These are phyloP conservation scores for Epichloe glyceriae DNA, from an alignment of 2,329 filamentous ascomycete genomes.

Conservation along the genomic window DNA sequence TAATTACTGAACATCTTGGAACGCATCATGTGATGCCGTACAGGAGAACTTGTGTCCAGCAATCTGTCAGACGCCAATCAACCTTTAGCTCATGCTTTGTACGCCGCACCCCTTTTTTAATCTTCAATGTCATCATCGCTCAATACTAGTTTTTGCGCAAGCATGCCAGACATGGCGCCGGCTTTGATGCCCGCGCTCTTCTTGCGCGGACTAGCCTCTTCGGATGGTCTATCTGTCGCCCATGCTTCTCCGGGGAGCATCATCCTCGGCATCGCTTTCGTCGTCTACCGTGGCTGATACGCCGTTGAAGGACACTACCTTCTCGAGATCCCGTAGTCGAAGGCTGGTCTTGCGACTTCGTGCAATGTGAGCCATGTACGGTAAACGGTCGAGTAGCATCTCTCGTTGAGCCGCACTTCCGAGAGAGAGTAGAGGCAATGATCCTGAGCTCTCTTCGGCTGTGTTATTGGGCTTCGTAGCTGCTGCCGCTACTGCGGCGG, in stretches of 20 bases:
- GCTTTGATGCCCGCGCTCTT: conserved; percentile 26
- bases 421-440: conserved; percentile 38
- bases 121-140: conserved; percentile 83
- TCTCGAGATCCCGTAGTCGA: conserved; percentile 48
- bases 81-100: no score
- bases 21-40: no score
- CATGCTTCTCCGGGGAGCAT: conserved; percentile 34
- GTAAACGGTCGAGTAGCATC: conserved; percentile 72
- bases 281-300: conserved; percentile 36
- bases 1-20: no score
- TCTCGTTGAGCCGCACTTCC: conserved; percentile 57
- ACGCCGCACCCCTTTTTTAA: conserved; percentile 12
- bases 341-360: conserved; percentile 28
- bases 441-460: conserved; percentile 10
- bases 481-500: not conserved
- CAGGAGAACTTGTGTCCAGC: no score
- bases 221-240: conserved; percentile 48
- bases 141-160: conserved; percentile 54
- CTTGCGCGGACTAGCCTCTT: conserved; percentile 39
- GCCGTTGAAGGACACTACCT: conserved; percentile 54
- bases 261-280: conserved; percentile 32
- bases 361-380: conserved; percentile 64
- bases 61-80: no score
- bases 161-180: conserved; percentile 26
- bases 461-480: conserved; percentile 6